Base-by-base conservation (phyloP, 306 rosid genomes). In the Medicago arabica region DNA sequence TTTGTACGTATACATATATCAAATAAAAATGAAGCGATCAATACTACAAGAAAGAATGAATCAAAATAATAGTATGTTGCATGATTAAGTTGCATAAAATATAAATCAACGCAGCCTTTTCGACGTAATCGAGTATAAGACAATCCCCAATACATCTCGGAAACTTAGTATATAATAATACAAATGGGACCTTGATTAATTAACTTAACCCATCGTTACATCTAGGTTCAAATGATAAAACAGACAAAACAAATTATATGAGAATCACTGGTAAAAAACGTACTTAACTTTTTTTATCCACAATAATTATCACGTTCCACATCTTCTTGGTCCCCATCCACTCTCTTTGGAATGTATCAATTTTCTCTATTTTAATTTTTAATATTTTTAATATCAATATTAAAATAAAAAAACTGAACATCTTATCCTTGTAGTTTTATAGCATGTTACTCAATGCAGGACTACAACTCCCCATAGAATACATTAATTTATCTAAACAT, bases 241-340 rank as follows among this genome's bases (percentile, higher is more conserved):
- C 31, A 19, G 84, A 82, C 71, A 75, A 53, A 60, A 65, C 55
- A 78, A 75, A 71, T 49, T 65, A 60, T 13, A 41, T 43, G 36
- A 69, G 81, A 70, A 75, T 75, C 83, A 17, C 34, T 70, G 58
- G 72, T 79, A 18, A 19, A 75, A 75, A 69, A 58, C 19, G 18
- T 71, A 65, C 69, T 79, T 21, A 16, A 51, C 43, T 70, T 21
- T 71, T 46, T 19, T 64, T 62, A 74, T 78, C 44, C 44, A 47
- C 38, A 53, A 54, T 2, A 38, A 46, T 0, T 55, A 40, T 59
- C 18, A 0, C 14, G 55, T 62, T 74, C 46, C 28, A 67, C 28
- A 67, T 60, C 50, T 71, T 12, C 15, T 19, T 69, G 77, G 69
- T 81, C 81, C 77, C 68, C 66, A 50, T 6, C 68, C 66, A 50